Base-by-base conservation (phyloP, 2,329 filamentous ascomycete species). In the Trichoderma arundinaceum region DNA sequence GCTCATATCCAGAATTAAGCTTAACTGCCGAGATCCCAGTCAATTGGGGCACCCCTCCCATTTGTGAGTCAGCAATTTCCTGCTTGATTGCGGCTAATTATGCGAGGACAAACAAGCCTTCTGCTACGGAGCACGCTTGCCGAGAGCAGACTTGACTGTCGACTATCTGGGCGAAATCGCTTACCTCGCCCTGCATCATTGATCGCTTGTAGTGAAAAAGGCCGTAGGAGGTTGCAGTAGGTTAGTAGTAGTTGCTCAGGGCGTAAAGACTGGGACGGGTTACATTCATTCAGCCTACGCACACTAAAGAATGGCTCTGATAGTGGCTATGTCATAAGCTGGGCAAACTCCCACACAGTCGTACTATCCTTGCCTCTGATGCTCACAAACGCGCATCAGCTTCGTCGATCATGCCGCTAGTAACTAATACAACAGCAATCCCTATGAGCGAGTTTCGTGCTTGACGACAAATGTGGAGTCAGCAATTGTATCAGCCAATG, bases 361-460 rank as follows among this genome's bases (percentile, higher is more conserved):
- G n/a, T n/a, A n/a, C n/a, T 7, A 43, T 51, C 35, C 19, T 35
- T 43, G 52, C 43, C 32, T 19, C 10, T 28, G 13, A 35, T 19
- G n/a, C 13, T n/a, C 39, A 63, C 32, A 60, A 53, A 53, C 48
- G 19, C 39, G 59, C 49, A 49, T 63, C 32, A 53, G 28, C n/a
- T 9, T 38, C 17, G 59, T 63, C 59, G 49, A 63, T 63, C 59
- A 54, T 7, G 3, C 49, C 39, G 17, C 59, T 63, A 62, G 5
- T 19, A 53, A 35, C 48, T 8, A n/a, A 53, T 35, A 38, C 10
- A 15, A 28, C 17, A 28, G 38, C 38, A 57, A 32, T 9, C 19
- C 43, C 38, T 19, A 33, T 7, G 46, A 61, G 8, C 10, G 39
- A 53, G 35, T 51, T 53, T 38, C 28, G 17, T 15, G 49, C 8